A percentile compares a stretch with the other conserved stretches of the same genome.
Conservation (phyloP, 345 rosid species). For the Trapa bicornis region DNA sequence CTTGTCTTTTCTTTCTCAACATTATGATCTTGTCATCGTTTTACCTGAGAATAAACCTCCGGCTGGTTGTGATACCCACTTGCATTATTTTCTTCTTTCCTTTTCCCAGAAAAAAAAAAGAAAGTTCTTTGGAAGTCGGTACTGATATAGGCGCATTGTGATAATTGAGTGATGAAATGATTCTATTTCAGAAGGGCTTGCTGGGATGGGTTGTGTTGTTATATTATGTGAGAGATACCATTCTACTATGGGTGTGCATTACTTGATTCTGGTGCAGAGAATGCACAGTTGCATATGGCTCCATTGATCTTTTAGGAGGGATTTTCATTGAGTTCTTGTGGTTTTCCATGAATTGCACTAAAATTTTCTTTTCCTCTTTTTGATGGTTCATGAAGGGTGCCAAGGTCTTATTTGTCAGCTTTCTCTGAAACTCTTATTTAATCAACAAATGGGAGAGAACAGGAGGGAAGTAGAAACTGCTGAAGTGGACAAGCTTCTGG, state of each 20-base stretch:
- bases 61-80: not conserved
- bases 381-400: not conserved
- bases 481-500: constrained; percentile 67
- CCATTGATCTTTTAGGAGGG: not conserved
- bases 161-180: not conserved
- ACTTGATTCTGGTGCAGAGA: not conserved
- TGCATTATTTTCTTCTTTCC: constrained; percentile 1
- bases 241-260: not conserved
- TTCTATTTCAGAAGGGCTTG: not conserved
- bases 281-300: not conserved
- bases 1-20: not conserved
- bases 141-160: not conserved
- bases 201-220: not conserved
- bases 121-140: not conserved
- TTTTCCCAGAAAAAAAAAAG: not conserved
- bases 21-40: not conserved
- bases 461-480: constrained; percentile 47
- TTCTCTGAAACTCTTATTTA: constrained; percentile 1
- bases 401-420: not conserved
- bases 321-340: not conserved
- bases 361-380: too few relatives aligned
- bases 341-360: not conserved
- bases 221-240: not conserved
- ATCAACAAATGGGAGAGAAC: constrained; percentile 38
- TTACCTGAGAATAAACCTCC: not conserved